Evolutionary conservation across 2,329 filamentous ascomycete genomes (phyloP), one percentile per base, ranked within the genome.

Genomic region (Beauveria sp.): DNA sequence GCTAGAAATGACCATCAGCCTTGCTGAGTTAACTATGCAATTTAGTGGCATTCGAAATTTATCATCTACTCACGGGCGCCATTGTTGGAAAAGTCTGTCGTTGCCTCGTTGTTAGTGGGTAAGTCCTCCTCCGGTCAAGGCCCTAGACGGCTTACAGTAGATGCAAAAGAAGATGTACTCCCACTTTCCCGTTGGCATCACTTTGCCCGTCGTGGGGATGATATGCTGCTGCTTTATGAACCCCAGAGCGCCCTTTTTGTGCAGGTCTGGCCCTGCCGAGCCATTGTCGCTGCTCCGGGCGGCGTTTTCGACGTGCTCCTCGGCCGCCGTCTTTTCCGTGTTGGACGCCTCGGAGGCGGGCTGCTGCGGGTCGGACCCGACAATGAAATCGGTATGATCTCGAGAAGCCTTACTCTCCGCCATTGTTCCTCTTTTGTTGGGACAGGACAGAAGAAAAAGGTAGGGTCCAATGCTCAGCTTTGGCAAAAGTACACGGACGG

Each of bases 81-180:
- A 54, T 64, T 64, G 55, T 61, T 60, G 50, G 63, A 64, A 45
- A 64, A 64, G 42, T 63, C 61, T 64, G 51, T 58, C 18, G 43
- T 3, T 14, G 40, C n/a, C 16, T 58, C 12, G 43, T 3, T 14
- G 40, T 53, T 22, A 53, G 45, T 20, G 26, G 24, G 34, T 9
- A 28, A 8, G 5, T 16, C 20, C 2, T 18, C 2, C 22, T 46
- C 5, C 5, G 5, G n/a, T 5, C 8, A 18, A 10, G 5, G 24
- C 18, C 30, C 10, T 14, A 12, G 30, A 34, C 30, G 4, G 24
- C 63, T 52, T 56, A 61, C 61, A 64, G 34, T 62, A 64, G 20
- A 64, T 45, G 58, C 63, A 64, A 12, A 63, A 64, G 49, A 61
- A 63, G n/a, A 64, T 61, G 45, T 64, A 64, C 55, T 64, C 63